Evolutionary conservation across 139 green algal genomes (phyloP), one percentile per base, ranked within the genome.

Genomic region (Dunaliella sp.): DNA sequence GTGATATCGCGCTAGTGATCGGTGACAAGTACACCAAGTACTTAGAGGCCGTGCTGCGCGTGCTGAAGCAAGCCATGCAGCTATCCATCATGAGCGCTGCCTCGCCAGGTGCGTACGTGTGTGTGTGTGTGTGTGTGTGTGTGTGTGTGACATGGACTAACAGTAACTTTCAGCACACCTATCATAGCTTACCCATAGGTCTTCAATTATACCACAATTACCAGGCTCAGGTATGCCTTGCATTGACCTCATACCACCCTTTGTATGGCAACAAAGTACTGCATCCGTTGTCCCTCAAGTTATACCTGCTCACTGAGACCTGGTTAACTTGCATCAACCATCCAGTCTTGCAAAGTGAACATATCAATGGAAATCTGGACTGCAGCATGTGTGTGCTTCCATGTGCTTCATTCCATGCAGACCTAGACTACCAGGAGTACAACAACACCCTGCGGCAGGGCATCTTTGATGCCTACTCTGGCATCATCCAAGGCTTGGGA

Each of bases 381-480:
- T n/a, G n/a, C n/a, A n/a, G n/a, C n/a, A n/a, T n/a, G n/a, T n/a
- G n/a, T n/a, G n/a, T n/a, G n/a, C n/a, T n/a, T n/a, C n/a, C n/a
- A n/a, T n/a, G n/a, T n/a, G n/a, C n/a, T n/a, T n/a, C n/a, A n/a
- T n/a, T n/a, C n/a, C n/a, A n/a, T 38, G 1, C 36, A 78, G 94
- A 98, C 84, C 96, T 97, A 34, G 97, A 98, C 72, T 87, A 94
- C 59, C 86, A 91, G 33, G 97, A 99, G 1, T 99, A 99, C 93
- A 97, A 98, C 90, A 98, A 98, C 88, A 38, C 92, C 79, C 92
- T 99, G 86, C 93, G 97, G 3, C 87, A 91, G 2, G 93, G 95
- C 89, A 98, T 99, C 79, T 92, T 99, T 16, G 97, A 99, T 88
- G 97, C 96, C 2, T 99, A 98, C 93, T 91, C 91, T 22, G 96